Evolutionary conservation across 495 filamentous ascomycete genomes (phyloP).

Genomic region (Xylaria telfairii): DNA sequence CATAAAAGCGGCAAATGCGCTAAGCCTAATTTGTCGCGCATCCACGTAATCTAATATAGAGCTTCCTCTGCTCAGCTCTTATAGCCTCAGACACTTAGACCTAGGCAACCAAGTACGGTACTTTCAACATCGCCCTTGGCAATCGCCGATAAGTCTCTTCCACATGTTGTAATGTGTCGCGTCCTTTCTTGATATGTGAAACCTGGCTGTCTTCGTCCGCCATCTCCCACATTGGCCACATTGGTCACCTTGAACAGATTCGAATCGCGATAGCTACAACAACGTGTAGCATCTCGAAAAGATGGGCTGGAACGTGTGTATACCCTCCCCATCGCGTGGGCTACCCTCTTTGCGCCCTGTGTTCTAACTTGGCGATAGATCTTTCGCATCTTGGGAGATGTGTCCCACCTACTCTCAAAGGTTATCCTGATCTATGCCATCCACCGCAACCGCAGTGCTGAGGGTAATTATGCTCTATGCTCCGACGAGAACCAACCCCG

Average conservation of each 20-base stretch:
- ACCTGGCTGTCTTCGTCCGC: neutral
- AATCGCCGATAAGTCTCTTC: neutral
- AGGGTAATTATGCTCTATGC: slow-evolving; percentile 60
- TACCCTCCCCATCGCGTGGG: neutral
- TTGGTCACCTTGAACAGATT: neutral
- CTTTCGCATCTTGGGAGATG: slow-evolving; percentile 81
- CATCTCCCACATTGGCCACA: neutral
- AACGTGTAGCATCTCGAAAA: slow-evolving; percentile 10
- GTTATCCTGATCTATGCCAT: slow-evolving; percentile 90
- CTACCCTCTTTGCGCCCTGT: neutral
- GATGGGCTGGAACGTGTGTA: slow-evolving; percentile 29
- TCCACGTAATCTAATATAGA: slow-evolving; percentile 14
- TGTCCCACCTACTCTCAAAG: slow-evolving; percentile 84
- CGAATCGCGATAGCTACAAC: slow-evolving; percentile 10
- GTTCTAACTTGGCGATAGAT: slow-evolving; percentile 54
- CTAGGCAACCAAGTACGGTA: slow-evolving; percentile 14
- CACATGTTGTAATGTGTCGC: slow-evolving; percentile 9
- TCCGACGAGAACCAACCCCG: neutral
- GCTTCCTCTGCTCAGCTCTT: slow-evolving; percentile 12
- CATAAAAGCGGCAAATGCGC: neutral
- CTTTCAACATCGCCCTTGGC: neutral
- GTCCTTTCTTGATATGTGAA: slow-evolving; percentile 1
- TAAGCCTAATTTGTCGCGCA: too few species aligned
- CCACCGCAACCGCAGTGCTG: slow-evolving; percentile 83
- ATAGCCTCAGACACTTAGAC: slow-evolving; percentile 12